These are phyloP conservation scores for Piromyces finnis DNA, from an alignment of 192 early-diverging fungal species.

Conservation along the genomic window DNA sequence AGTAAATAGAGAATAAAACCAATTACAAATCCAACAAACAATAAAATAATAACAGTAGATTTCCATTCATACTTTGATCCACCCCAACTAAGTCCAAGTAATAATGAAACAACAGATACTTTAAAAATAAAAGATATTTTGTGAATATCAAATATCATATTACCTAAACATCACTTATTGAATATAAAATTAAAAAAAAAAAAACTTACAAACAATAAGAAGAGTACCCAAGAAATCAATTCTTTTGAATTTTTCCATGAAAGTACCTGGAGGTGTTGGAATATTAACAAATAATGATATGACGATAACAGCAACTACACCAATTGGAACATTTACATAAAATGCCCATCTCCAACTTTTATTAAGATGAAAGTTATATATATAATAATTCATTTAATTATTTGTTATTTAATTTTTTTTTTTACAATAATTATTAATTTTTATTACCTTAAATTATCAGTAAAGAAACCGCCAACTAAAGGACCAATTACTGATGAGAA, in stretches of 20 bases:
- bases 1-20: conserved; percentile 27
- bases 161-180: too few relatives aligned
- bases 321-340: conserved; percentile 37
- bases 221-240: background rate
- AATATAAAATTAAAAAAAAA: background rate
- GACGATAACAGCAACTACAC: conserved; percentile 19
- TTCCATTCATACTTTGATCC: background rate
- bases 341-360: conserved; percentile 37
- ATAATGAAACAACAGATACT: background rate
- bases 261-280: conserved; percentile 2
- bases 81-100: background rate
- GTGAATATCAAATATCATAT: too few relatives aligned
- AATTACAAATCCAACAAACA: conserved; percentile 26
- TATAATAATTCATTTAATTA: too few relatives aligned
- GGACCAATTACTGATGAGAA: conserved; percentile 64
- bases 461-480: conserved; percentile 68
- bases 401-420: background rate
- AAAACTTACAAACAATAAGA: background rate
- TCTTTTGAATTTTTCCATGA: background rate
- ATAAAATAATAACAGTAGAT: background rate
- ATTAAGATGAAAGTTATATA: background rate
- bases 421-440: background rate
- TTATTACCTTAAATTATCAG: conserved; percentile 35
- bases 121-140: too few relatives aligned
- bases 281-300: conserved; percentile 15